Conservation (phyloP, 208 protist species). For the Angomonas ambiguus region DNA sequence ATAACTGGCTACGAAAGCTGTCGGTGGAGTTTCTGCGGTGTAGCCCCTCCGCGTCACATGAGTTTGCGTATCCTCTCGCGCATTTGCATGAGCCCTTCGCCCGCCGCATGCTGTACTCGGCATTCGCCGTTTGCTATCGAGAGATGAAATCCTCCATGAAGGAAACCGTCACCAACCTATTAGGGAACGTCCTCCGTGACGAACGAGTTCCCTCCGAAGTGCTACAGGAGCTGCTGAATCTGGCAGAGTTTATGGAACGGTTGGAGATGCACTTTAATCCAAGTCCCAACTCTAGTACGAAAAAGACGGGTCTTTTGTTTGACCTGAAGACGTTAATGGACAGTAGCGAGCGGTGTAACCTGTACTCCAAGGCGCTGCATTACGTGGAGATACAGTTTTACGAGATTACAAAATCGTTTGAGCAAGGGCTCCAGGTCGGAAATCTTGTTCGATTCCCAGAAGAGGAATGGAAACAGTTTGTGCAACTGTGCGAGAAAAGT, state of each 20-base stretch:
- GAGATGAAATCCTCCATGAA: conserved; percentile 63
- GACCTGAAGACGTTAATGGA: conserved; percentile 87
- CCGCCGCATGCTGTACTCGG: conserved; percentile 83
- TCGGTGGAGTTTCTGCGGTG: conserved; percentile 78
- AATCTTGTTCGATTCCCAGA: conserved; percentile 43
- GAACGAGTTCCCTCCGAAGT: conserved; percentile 82
- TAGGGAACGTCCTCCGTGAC: conserved; percentile 70
- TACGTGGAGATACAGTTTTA: conserved; percentile 94
- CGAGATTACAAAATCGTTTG: conserved; percentile 69
- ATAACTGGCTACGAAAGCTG: conserved; percentile 74
- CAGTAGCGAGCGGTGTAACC: conserved; percentile 92
- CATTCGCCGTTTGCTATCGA: conserved; percentile 81
- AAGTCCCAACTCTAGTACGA: neutral
- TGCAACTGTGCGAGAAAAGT: conserved; percentile 83
- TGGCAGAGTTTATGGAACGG: conserved; percentile 97
- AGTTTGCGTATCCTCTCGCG: conserved; percentile 66
- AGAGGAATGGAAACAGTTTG: conserved; percentile 57
- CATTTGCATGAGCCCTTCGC: conserved; percentile 86
- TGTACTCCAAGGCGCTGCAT: conserved; percentile 92
- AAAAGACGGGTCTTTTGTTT: conserved; percentile 53
- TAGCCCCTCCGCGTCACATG: conserved; percentile 74
- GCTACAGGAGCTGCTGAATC: conserved; percentile 94
- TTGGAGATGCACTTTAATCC: conserved; percentile 74
- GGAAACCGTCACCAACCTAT: conserved; percentile 42
- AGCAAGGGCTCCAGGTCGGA: conserved; percentile 62